A percentile compares a stretch with the other conserved stretches of the same genome.
phyloP scores from a whole-genome alignment of 306 rosid species.

The Macrotyloma uniflorum region DNA sequence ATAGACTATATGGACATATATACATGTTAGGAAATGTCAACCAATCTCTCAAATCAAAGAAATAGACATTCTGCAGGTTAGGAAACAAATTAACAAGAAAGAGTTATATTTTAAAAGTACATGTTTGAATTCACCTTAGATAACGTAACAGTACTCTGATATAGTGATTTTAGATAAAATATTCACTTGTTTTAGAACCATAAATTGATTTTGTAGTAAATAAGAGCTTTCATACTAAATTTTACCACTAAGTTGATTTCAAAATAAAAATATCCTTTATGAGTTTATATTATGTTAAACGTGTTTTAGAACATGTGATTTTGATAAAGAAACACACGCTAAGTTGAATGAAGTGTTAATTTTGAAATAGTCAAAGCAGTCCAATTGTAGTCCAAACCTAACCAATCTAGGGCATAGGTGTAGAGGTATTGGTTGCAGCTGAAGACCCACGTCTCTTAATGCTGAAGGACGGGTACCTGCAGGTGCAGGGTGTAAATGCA shows the following conservation, averaged over 20 bases:
- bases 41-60: not conserved
- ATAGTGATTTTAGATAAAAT: too few relatives aligned
- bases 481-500: constrained; percentile 48
- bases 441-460: constrained; percentile 42
- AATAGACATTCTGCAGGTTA: not conserved
- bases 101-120: too few relatives aligned
- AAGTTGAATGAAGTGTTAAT: not conserved
- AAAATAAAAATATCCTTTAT: too few relatives aligned
- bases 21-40: not conserved
- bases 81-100: not conserved
- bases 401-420: constrained; percentile 7
- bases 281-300: too few relatives aligned
- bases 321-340: too few relatives aligned
- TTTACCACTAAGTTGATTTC: too few relatives aligned
- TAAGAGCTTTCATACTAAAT: too few relatives aligned
- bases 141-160: too few relatives aligned
- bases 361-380: constrained; percentile 32
- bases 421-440: constrained; percentile 19
- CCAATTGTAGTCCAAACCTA: constrained; percentile 1
- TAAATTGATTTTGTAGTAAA: too few relatives aligned
- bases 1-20: not conserved
- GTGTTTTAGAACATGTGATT: too few relatives aligned
- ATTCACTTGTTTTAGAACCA: too few relatives aligned
- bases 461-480: constrained; percentile 41
- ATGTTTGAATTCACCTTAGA: too few relatives aligned